Percentiles rank a stretch among this genome's conserved stretches.
Evolutionary conservation across 805 yeast genomes (phyloP).

Genomic region (Candida easanensis): DNA sequence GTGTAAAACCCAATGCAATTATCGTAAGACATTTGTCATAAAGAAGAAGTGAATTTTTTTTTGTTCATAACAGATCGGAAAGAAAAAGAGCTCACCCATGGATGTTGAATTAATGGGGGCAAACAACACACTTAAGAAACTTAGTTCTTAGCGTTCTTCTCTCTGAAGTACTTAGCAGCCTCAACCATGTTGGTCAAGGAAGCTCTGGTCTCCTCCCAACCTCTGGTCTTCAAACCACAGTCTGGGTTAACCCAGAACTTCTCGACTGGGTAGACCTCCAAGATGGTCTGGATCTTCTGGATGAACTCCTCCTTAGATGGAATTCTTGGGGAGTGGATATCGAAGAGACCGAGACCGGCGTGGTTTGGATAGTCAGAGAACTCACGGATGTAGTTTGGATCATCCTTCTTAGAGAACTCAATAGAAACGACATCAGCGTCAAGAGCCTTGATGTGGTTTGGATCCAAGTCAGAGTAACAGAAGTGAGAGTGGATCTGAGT

Average conservation of each 20-base stretch:
- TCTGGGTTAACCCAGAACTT: slow-evolving; percentile 99
- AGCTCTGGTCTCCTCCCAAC: slow-evolving; percentile 96
- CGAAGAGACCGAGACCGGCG: slow-evolving; percentile 98
- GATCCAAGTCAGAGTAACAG: slow-evolving; percentile 99
- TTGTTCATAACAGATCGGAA: slow-evolving; percentile 12
- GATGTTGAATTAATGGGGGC: slow-evolving; percentile 26
- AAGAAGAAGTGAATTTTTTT: slow-evolving; percentile 17
- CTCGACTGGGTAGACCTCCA: slow-evolving; percentile 96
- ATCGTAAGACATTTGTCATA: slow-evolving; percentile 19
- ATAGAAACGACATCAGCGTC: slow-evolving; percentile 99
- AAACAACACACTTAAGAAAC: slow-evolving; percentile 1
- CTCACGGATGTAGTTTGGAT: slow-evolving; percentile 96
- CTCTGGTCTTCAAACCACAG: slow-evolving; percentile 99
- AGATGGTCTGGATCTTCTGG: slow-evolving; percentile 87
- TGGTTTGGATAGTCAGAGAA: slow-evolving; percentile 99
- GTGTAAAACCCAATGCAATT: slow-evolving; percentile 28
- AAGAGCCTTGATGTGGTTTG: slow-evolving; percentile 98
- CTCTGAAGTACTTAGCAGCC: slow-evolving; percentile 96
- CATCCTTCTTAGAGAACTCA: slow-evolving; percentile 99
- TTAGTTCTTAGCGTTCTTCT: slow-evolving; percentile 29
- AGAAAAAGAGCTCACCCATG: slow-evolving; percentile 11
- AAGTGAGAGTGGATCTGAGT: slow-evolving; percentile 99
- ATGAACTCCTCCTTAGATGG: slow-evolving; percentile 96
- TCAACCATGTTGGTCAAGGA: slow-evolving; percentile 98
- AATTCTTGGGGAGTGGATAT: slow-evolving; percentile 99